Evolutionary conservation across 164 flowering plant genomes (phyloP).

Genomic region (Hamamelis virginiana): DNA sequence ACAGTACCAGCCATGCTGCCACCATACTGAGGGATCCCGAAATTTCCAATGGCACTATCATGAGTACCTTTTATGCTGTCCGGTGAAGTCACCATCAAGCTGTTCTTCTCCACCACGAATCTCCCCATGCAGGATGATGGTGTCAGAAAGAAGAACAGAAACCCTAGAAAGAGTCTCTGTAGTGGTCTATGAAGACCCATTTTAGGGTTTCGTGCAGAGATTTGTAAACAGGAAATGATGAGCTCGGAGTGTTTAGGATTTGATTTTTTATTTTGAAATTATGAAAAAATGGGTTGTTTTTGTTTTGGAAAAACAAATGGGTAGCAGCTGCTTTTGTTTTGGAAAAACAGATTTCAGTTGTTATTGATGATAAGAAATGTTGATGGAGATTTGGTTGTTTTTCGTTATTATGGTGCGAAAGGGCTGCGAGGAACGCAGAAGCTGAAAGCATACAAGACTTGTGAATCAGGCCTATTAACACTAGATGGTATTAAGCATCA

Average conservation of each 20-base stretch:
- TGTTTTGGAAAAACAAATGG: background rate
- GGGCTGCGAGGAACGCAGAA: too few species aligned
- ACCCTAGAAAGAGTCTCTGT: conserved; percentile 29
- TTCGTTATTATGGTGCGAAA: too few species aligned
- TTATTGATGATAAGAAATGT: too few species aligned
- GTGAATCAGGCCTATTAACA: too few species aligned
- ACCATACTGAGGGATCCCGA: conserved; percentile 90
- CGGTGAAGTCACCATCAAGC: conserved; percentile 70
- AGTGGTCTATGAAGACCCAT: background rate
- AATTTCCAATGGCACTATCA: conserved; percentile 91
- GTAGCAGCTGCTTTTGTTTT: too few species aligned
- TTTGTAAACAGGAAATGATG: background rate
- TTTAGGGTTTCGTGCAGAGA: background rate
- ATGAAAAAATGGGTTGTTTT: background rate
- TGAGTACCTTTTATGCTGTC: conserved; percentile 36
- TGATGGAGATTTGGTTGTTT: too few species aligned
- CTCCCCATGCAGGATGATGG: conserved; percentile 24
- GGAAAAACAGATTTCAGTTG: too few species aligned
- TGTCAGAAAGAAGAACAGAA: conserved; percentile 19
- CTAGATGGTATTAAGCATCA: too few species aligned
- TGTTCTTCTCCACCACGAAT: conserved; percentile 94
- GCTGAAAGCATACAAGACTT: too few species aligned
- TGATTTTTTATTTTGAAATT: background rate
- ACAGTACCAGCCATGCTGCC: conserved; percentile 90
- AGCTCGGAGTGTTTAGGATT: background rate